These are phyloP conservation scores for Scenedesmus sp. DNA, from an alignment of 163 green algal species.

Conservation along the genomic window DNA sequence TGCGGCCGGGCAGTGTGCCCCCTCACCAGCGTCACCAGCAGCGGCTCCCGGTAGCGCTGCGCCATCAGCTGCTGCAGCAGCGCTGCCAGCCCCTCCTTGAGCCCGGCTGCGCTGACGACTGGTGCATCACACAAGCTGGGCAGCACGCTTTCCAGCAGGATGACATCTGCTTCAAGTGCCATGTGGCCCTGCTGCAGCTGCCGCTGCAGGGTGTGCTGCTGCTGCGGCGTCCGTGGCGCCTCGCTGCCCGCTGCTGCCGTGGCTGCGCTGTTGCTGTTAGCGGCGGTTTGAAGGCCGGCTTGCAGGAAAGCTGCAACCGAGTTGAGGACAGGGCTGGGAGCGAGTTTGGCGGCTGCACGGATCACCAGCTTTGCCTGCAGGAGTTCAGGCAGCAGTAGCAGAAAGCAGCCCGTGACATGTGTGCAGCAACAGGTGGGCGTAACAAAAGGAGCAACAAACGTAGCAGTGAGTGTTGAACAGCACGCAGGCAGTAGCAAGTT, in stretches of 20 bases:
- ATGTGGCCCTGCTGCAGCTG: slow-evolving; percentile 38
- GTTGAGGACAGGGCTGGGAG: slow-evolving; percentile 41
- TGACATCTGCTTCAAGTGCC: slow-evolving; percentile 40
- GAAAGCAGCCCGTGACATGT: background rate
- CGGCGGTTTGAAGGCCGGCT: background rate
- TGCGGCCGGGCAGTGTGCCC: too few relatives aligned
- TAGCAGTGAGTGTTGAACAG: too few relatives aligned
- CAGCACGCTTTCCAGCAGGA: slow-evolving; percentile 49
- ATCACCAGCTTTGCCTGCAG: slow-evolving; percentile 23
- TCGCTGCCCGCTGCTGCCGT: background rate
- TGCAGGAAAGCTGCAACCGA: slow-evolving; percentile 29
- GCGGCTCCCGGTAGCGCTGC: slow-evolving; percentile 53
- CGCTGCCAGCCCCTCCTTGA: slow-evolving; percentile 38
- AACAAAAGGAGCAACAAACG: background rate
- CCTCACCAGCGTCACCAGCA: slow-evolving; percentile 63
- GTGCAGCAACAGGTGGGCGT: background rate
- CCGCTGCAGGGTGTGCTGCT: slow-evolving; percentile 10
- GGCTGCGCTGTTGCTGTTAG: slow-evolving; percentile 30
- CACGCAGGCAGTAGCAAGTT: too few relatives aligned
- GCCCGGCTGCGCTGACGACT: background rate
- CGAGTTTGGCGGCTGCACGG: slow-evolving; percentile 52
- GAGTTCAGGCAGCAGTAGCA: background rate
- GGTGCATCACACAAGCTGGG: slow-evolving; percentile 22
- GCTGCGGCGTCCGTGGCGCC: background rate
- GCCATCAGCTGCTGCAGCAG: slow-evolving; percentile 64